Evolutionary conservation across 1,284 basidiomycete genomes (phyloP), one percentile per base, ranked within the genome.

Genomic region (Irpex lacteus): DNA sequence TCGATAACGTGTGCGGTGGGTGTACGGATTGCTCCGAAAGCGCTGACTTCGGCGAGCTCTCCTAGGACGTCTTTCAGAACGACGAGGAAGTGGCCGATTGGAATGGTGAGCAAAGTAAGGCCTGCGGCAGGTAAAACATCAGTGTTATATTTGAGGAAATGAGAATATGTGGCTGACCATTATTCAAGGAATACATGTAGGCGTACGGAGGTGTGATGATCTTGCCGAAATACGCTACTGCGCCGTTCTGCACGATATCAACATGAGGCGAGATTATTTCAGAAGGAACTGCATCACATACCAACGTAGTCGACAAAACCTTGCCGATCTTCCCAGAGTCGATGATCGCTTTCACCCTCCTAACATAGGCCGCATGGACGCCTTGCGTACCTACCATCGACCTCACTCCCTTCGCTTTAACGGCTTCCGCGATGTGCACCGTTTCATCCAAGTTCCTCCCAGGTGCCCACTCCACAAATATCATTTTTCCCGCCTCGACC

Each of bases 381-480:
- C 69, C 72, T 60, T 80, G 78, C 8, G 74, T 64, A 3, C 78
- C 78, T 19, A 80, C 71, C 11, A 78, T 68, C 5, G 68, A 72
- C 58, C 64, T 72, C 1, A 78, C 66, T 0, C 77, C 75, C 52
- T 76, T 73, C 55, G 61, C 64, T 50, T 68, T 71, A 2, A 75
- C 78, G 0, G 69, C 67, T 15, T 73, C 71, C 3, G 75, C 75
- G 4, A 81, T 68, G 65, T 75, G 72, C 5, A 38, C 55, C 3
- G 76, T 73, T 66, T 78, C 75, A 34, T 68, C 58, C 26, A 76
- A 55, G 6, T 63, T 68, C 15, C 60, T 69, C 5, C 77, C 78
- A n/a, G 69, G 72, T 1, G 79, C 77, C 78, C 79, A 80, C 65
- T 81, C 79, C 8, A 79, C 64, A 64, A 79, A 80, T 40, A 80